Evolutionary conservation across 768 basidiomycete genomes (phyloP).

Genomic region (Collybia sp.): DNA sequence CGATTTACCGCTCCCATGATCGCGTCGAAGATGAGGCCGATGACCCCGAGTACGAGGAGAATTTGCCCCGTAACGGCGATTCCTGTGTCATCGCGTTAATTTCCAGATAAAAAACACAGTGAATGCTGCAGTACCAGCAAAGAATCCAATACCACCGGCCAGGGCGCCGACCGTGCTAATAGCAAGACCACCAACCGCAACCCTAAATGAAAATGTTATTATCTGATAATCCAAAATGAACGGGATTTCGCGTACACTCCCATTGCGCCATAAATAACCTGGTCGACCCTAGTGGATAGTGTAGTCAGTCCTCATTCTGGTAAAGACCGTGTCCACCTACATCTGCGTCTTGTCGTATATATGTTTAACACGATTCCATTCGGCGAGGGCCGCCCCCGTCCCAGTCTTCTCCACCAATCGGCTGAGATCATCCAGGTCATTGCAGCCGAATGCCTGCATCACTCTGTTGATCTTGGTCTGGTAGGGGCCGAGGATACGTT

Average conservation of each 20-base stretch:
- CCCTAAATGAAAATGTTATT: no score
- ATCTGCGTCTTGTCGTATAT: constrained; percentile 9
- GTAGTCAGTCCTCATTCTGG: no score
- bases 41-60: constrained; percentile 5
- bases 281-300: constrained; percentile 3
- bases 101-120: no score
- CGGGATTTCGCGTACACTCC: no score
- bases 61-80: constrained; percentile 8
- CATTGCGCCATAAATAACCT: no score
- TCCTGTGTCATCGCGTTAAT: no score
- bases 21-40: constrained; percentile 9
- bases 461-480: constrained; percentile 9
- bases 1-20: constrained; percentile 9
- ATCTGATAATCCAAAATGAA: no score
- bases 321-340: background rate
- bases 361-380: constrained; percentile 9
- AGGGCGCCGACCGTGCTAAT: no score
- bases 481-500: constrained; percentile 10
- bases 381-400: constrained; percentile 6
- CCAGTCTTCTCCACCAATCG: constrained; percentile 6
- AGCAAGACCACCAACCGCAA: no score
- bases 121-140: no score
- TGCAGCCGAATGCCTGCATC: constrained; percentile 8
- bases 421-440: constrained; percentile 8
- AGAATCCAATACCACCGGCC: no score